Conservation (phyloP, 371 early-diverging fungal genomes). For the Apophysomyces elegans region DNA sequence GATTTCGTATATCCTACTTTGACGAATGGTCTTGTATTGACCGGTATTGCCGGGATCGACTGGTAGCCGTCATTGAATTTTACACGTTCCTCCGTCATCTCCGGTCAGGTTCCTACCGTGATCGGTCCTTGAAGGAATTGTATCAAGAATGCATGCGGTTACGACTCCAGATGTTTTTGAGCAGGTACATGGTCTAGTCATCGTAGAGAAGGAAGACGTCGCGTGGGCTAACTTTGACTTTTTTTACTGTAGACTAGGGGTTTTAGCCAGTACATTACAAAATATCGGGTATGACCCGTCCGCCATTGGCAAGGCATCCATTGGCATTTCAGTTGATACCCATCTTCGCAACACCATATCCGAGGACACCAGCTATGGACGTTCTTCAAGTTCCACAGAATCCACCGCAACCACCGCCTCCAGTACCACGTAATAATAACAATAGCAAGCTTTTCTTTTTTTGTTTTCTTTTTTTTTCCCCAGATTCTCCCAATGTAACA, state of each 20-base stretch:
- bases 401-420: slow-evolving; percentile 9
- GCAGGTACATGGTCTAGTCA: slow-evolving; percentile 26
- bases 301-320: slow-evolving; percentile 3
- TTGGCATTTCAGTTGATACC: slow-evolving; percentile 1
- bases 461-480: not conserved
- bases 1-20: slow-evolving; percentile 71
- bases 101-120: slow-evolving; percentile 70
- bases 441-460: not conserved
- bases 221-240: not conserved
- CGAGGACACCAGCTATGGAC: not conserved
- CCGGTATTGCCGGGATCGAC: slow-evolving; percentile 74
- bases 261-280: not conserved
- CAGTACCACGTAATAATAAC: slow-evolving; percentile 3
- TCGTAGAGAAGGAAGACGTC: not conserved
- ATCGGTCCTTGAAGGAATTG: slow-evolving; percentile 66
- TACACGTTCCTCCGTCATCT: slow-evolving; percentile 79
- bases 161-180: slow-evolving; percentile 67
- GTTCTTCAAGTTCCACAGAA: slow-evolving; percentile 5
- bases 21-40: slow-evolving; percentile 82
- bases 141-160: slow-evolving; percentile 68
- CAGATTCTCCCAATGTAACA: slow-evolving; percentile 3
- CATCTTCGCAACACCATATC: slow-evolving; percentile 4
- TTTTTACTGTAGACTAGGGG: not conserved
- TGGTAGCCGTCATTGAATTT: slow-evolving; percentile 79
- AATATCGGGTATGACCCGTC: not conserved